Evolutionary conservation across 2,329 filamentous ascomycete species (phyloP).

Genomic region (Coniosporium tulheliwenetii): DNA sequence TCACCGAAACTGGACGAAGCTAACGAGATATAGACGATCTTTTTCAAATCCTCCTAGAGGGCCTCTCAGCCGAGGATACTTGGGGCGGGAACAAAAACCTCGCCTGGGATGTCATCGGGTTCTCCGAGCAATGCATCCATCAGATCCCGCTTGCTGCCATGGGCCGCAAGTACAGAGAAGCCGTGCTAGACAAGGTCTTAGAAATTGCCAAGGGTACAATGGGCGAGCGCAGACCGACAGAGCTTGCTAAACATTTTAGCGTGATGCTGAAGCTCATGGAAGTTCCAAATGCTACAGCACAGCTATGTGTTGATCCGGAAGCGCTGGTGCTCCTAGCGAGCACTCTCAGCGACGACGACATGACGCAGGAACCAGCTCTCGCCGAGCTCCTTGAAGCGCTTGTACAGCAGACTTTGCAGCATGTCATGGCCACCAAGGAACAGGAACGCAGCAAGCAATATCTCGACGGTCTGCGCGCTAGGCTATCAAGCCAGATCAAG

Average conservation of each 20-base stretch:
- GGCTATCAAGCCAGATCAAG: no score
- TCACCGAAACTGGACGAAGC: no score
- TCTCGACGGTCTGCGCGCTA: neutral
- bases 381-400: constrained; percentile 3
- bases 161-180: neutral
- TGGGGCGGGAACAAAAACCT: no score
- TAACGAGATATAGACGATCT: no score
- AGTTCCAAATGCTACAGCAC: constrained; percentile 6
- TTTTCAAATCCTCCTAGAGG: no score
- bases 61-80: no score
- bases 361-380: neutral
- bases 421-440: constrained; percentile 7
- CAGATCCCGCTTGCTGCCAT: neutral
- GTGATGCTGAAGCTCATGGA: constrained; percentile 3
- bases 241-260: neutral
- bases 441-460: constrained; percentile 6
- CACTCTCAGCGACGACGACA: constrained; percentile 1
- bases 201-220: no score
- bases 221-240: neutral
- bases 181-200: neutral
- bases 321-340: neutral
- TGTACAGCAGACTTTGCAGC: constrained; percentile 1
- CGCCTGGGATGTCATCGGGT: neutral
- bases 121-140: neutral
- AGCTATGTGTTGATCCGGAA: neutral